Evolutionary conservation across 352 stramenopile genomes (phyloP).

Genomic region (Phytophthora colocasiae): DNA sequence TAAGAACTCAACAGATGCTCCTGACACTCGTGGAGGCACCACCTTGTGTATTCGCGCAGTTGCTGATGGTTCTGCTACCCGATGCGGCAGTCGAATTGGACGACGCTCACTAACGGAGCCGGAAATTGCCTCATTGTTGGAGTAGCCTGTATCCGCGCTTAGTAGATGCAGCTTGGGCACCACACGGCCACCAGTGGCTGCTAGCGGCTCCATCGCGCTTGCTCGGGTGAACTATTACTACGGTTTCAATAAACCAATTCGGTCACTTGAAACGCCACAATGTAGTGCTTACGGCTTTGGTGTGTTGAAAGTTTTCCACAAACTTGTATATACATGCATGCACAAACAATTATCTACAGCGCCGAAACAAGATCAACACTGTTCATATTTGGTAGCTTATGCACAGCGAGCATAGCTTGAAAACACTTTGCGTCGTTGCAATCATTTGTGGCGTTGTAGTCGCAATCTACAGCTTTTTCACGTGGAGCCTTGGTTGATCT

Average conservation of each 20-base stretch:
- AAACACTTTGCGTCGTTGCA: background rate
- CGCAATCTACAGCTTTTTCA: background rate
- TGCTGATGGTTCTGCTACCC: background rate
- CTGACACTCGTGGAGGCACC: conserved; percentile 37
- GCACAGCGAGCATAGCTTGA: too few relatives aligned
- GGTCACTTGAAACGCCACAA: conserved; percentile 10
- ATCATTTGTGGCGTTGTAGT: conserved; percentile 15
- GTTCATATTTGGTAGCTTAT: too few relatives aligned
- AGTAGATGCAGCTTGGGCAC: conserved; percentile 44
- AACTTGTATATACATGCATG: too few relatives aligned
- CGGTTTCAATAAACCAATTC: conserved; percentile 24
- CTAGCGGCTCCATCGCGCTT: conserved; percentile 37
- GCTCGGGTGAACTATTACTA: background rate
- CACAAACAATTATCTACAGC: too few relatives aligned
- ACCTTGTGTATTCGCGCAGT: conserved; percentile 26
- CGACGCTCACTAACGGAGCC: conserved; percentile 24
- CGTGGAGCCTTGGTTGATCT: too few relatives aligned
- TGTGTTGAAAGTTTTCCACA: too few relatives aligned
- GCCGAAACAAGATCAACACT: too few relatives aligned
- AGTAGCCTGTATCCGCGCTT: background rate
- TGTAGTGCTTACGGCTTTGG: too few relatives aligned
- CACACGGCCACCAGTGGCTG: conserved; percentile 8
- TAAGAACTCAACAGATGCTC: conserved; percentile 39
- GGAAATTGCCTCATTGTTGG: conserved; percentile 6
- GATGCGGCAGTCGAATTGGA: conserved; percentile 20